A percentile compares a stretch with the other conserved stretches of the same genome.
Conservation (phyloP, 257 asterid genomes). For the Solanum sejunctum region DNA sequence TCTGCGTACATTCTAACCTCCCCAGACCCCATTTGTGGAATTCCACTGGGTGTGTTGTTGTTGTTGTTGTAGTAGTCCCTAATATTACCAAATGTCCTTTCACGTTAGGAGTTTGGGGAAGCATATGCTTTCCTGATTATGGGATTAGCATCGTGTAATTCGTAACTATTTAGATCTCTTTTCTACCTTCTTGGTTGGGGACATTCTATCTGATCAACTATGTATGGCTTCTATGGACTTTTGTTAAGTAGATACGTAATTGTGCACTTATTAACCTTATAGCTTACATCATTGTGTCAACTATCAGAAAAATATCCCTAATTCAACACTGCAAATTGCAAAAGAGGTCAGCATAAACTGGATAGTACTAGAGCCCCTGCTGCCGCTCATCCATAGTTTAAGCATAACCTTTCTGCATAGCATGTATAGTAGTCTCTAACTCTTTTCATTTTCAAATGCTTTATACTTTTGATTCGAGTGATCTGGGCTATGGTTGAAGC, state of each 20-base stretch:
- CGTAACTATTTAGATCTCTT: background rate
- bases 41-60: too few relatives aligned
- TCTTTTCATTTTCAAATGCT: background rate
- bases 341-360: background rate
- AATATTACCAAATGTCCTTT: background rate
- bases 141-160: background rate
- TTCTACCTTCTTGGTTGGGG: background rate
- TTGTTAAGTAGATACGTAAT: background rate
- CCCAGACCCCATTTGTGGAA: too few relatives aligned
- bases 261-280: background rate
- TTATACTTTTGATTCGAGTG: background rate
- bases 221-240: background rate
- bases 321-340: background rate
- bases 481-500: background rate
- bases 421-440: background rate
- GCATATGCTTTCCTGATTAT: background rate
- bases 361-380: background rate
- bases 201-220: background rate
- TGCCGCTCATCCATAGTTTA: background rate
- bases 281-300: background rate
- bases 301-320: background rate
- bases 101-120: background rate
- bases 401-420: background rate
- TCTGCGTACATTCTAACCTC: too few relatives aligned
- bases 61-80: background rate